Evolutionary conservation across 495 filamentous ascomycete species (phyloP).

Genomic region (Hypoxylon trugodes): DNA sequence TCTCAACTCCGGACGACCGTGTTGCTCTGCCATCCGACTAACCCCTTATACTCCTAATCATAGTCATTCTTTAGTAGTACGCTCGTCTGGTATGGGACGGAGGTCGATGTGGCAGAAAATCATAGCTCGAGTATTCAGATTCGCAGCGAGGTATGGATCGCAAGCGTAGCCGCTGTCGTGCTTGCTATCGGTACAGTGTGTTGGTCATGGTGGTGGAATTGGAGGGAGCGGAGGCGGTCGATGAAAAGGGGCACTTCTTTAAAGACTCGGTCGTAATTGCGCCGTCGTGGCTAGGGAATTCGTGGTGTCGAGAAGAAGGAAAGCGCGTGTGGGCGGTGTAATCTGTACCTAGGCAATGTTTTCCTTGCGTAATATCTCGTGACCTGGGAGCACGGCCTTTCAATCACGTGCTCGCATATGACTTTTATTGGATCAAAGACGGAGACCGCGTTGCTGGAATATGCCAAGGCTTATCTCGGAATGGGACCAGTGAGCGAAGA

Average conservation of each 20-base stretch:
- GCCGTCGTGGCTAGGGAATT: too few relatives aligned
- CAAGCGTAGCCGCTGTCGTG: constrained; percentile 4
- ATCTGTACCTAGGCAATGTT: too few relatives aligned
- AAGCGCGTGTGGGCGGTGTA: too few relatives aligned
- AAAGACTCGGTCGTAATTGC: too few relatives aligned
- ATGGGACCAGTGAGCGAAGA: constrained; percentile 76
- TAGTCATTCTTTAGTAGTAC: constrained; percentile 16
- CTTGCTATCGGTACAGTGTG: constrained; percentile 16
- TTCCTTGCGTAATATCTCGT: too few relatives aligned
- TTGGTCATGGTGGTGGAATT: constrained; percentile 17
- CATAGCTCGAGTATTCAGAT: not conserved
- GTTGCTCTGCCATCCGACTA: not conserved
- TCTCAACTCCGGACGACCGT: not conserved
- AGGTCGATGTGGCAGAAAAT: constrained; percentile 7
- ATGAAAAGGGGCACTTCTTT: too few relatives aligned
- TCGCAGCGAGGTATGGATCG: constrained; percentile 14
- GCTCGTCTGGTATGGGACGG: constrained; percentile 15
- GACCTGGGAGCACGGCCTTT: too few relatives aligned
- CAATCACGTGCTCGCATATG: too few relatives aligned
- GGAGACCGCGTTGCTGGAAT: constrained; percentile 80
- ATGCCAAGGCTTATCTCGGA: constrained; percentile 78
- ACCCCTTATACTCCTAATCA: too few relatives aligned
- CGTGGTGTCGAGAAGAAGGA: too few relatives aligned
- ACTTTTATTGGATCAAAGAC: constrained; percentile 91
- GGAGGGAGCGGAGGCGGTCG: not conserved